These are phyloP conservation scores for Chlorella sp. DNA, from an alignment of 139 green algal genomes.

Conservation along the genomic window DNA sequence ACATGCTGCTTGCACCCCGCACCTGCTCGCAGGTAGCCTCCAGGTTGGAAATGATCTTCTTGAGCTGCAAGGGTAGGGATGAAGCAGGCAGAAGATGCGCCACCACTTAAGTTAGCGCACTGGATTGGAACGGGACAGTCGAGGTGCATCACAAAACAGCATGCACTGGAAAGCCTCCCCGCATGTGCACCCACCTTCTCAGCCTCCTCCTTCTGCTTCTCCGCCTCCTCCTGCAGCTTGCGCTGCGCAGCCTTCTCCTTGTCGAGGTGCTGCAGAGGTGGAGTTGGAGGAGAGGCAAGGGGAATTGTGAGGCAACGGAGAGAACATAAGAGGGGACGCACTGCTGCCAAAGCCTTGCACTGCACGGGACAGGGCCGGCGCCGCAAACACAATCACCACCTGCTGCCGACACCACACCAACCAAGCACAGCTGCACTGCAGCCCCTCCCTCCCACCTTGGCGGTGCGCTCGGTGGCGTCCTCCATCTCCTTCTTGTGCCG, in stretches of 20 bases:
- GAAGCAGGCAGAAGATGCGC: too few species aligned
- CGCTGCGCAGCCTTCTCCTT: not conserved
- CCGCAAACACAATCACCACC: not conserved
- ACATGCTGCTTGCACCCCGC: too few species aligned
- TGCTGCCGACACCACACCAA: too few species aligned
- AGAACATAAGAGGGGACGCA: too few species aligned
- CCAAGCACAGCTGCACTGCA: too few species aligned
- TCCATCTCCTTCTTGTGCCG: constrained; percentile 5
- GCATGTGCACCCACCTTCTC: not conserved
- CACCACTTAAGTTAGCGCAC: too few species aligned
- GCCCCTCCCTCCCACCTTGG: not conserved
- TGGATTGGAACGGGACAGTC: too few species aligned
- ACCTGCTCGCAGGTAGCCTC: not conserved
- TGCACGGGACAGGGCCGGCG: not conserved
- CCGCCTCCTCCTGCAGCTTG: not conserved
- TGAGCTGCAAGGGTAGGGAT: too few species aligned
- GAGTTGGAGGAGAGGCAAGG: not conserved
- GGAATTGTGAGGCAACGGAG: not conserved
- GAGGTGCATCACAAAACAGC: too few species aligned
- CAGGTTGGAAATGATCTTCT: not conserved
- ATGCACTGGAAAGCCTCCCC: not conserved
- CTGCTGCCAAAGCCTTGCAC: too few species aligned
- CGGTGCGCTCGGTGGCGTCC: not conserved
- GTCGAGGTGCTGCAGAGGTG: constrained; percentile 11
- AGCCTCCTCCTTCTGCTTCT: not conserved